phyloP scores from a whole-genome alignment of 2,329 filamentous ascomycete species.

The Colletotrichum orchidophilum region DNA sequence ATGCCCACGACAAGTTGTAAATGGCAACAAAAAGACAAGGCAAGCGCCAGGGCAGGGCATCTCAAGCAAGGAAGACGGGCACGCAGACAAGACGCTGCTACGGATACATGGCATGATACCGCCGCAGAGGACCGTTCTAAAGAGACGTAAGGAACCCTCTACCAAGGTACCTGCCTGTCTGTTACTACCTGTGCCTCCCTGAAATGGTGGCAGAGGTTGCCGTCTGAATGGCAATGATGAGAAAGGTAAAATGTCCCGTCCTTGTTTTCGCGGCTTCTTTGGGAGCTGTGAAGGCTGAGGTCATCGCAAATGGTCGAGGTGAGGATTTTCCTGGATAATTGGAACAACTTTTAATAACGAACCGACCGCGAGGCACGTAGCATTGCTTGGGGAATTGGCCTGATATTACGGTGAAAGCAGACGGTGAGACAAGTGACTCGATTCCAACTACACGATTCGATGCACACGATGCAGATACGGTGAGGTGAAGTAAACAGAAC shows the following conservation, averaged over 20 bases:
- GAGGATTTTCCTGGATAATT: slow-evolving; percentile 14
- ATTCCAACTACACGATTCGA: slow-evolving; percentile 5
- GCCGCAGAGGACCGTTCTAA: not conserved
- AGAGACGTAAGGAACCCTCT: not conserved
- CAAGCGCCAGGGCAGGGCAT: not conserved
- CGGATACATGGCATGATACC: not conserved
- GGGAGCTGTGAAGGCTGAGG: not conserved
- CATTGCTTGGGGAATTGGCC: slow-evolving; percentile 1
- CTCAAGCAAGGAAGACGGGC: not conserved
- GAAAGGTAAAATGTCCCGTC: not conserved
- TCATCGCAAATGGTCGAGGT: not conserved
- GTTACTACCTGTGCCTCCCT: not conserved
- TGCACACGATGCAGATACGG: slow-evolving; percentile 13
- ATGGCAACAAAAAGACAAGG: not conserved
- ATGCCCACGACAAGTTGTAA: not conserved
- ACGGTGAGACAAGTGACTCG: slow-evolving; percentile 20
- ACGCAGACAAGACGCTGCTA: not conserved
- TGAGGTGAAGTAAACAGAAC: not conserved
- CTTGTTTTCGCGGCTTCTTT: not conserved
- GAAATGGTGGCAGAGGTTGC: not conserved
- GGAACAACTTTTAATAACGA: slow-evolving; percentile 13
- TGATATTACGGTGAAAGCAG: slow-evolving; percentile 7
- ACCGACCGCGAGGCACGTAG: slow-evolving; percentile 9
- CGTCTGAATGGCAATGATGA: not conserved
- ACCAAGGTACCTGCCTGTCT: not conserved